Percentiles rank a stretch among this genome's conserved stretches.
These are phyloP conservation scores for Phaseolus lunatus DNA, from an alignment of 306 rosid species.

Conservation along the genomic window DNA sequence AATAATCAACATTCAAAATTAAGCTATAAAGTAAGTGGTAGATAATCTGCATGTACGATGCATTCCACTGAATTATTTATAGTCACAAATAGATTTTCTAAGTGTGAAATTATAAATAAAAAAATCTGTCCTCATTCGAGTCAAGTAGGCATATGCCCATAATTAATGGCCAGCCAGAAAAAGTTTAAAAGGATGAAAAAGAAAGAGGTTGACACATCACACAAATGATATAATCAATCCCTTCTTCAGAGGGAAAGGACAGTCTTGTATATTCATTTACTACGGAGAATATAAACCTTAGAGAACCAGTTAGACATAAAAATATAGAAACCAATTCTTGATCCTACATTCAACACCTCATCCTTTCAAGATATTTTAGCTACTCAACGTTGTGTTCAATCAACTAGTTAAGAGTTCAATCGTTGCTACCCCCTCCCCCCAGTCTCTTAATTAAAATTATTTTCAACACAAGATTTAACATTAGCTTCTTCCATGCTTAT, in stretches of 20 bases:
- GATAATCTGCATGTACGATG: not conserved
- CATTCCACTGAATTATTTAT: not conserved
- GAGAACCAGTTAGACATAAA: slow-evolving; percentile 13
- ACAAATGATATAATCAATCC: slow-evolving; percentile 8
- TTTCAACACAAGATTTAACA: slow-evolving; percentile 9
- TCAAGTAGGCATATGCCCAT: not conserved
- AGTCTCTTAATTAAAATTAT: slow-evolving; percentile 27
- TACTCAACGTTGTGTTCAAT: not conserved
- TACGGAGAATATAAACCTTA: slow-evolving; percentile 4
- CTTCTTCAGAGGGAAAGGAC: slow-evolving; percentile 21
- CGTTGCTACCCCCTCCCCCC: not conserved
- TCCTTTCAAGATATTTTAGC: too few relatives aligned
- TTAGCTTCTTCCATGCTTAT: slow-evolving; percentile 21
- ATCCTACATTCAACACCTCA: too few relatives aligned
- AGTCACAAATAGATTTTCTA: slow-evolving; percentile 15
- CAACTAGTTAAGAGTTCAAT: not conserved
- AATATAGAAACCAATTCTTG: not conserved
- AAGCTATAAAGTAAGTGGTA: not conserved
- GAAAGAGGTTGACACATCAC: slow-evolving; percentile 5
- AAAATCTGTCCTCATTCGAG: slow-evolving; percentile 9
- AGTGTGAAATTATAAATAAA: slow-evolving; percentile 17
- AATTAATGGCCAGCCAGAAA: slow-evolving; percentile 21
- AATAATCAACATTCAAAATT: slow-evolving; percentile 32
- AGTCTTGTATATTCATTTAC: not conserved
- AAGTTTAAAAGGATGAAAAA: not conserved